Evolutionary conservation across 2,329 filamentous ascomycete species (phyloP).

Genomic region (Graphilbum fragrans): DNA sequence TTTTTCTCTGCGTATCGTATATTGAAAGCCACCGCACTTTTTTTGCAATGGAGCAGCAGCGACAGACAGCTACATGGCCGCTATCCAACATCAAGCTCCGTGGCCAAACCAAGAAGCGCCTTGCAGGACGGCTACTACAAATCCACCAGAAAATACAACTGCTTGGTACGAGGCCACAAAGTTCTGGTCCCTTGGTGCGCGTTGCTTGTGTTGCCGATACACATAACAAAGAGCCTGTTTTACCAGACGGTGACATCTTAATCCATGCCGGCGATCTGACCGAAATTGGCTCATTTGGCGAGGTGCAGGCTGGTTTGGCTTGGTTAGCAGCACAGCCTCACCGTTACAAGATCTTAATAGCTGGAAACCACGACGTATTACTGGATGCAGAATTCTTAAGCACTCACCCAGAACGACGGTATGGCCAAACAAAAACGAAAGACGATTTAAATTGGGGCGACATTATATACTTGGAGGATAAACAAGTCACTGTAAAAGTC

Average conservation of each 20-base stretch:
- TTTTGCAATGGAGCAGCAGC: no score
- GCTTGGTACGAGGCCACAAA: background rate
- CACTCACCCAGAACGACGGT: conserved; percentile 8
- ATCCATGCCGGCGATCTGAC: conserved; percentile 30
- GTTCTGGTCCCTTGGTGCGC: no score
- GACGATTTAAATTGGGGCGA: conserved; percentile 12
- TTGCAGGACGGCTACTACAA: background rate
- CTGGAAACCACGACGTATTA: conserved; percentile 13
- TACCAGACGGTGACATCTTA: conserved; percentile 26
- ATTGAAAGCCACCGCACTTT: no score
- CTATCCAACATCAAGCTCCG: background rate
- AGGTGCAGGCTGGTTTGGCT: conserved; percentile 21
- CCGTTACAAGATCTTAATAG: conserved; percentile 21
- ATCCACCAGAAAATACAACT: background rate
- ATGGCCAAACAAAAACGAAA: conserved; percentile 6
- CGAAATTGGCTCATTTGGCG: conserved; percentile 22
- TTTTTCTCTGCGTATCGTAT: no score
- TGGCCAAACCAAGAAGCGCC: background rate
- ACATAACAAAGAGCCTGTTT: conserved; percentile 21
- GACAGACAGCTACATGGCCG: background rate
- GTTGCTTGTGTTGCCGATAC: conserved; percentile 27
- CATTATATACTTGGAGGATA: conserved; percentile 13
- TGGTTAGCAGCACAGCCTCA: conserved; percentile 24
- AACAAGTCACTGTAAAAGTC: conserved; percentile 3
- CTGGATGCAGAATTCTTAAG: conserved; percentile 8